These are phyloP conservation scores for Rhinocladiella similis DNA, from an alignment of 2,329 filamentous ascomycete genomes.

Conservation along the genomic window DNA sequence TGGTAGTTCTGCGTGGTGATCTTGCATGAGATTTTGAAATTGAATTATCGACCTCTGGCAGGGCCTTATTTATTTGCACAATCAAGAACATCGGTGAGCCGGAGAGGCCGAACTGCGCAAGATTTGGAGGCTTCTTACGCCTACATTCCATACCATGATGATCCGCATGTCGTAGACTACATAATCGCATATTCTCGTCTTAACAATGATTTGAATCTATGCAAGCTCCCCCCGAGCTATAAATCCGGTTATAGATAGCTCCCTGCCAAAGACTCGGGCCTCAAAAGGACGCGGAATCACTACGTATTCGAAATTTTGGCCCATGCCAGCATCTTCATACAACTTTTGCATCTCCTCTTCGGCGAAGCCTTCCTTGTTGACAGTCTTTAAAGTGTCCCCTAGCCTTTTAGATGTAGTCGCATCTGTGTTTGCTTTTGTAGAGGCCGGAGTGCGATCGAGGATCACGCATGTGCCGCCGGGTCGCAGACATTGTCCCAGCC, in stretches of 20 bases:
- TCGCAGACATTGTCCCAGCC: conserved; percentile 61
- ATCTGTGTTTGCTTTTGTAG: not conserved
- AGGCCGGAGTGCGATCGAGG: conserved; percentile 57
- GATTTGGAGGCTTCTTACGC: too few relatives aligned
- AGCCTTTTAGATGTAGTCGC: conserved; percentile 43
- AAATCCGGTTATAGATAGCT: conserved; percentile 33
- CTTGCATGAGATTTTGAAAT: too few relatives aligned
- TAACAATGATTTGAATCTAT: too few relatives aligned
- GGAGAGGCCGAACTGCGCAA: too few relatives aligned
- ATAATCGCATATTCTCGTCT: too few relatives aligned
- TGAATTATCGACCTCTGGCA: too few relatives aligned
- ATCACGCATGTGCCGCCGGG: conserved; percentile 67
- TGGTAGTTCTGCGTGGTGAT: too few relatives aligned
- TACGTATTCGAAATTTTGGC: conserved; percentile 57
- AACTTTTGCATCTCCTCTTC: conserved; percentile 58
- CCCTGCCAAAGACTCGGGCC: conserved; percentile 37
- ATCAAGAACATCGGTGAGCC: too few relatives aligned
- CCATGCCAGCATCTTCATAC: conserved; percentile 62
- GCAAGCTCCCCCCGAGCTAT: conserved; percentile 32
- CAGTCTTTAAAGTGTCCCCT: conserved; percentile 49
- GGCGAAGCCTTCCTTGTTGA: conserved; percentile 66
- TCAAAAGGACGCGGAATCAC: conserved; percentile 54
- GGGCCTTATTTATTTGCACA: too few relatives aligned
- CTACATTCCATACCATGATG: too few relatives aligned
- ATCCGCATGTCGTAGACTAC: too few relatives aligned